phyloP scores from a whole-genome alignment of 83 land plant species.

The Picea abies region DNA sequence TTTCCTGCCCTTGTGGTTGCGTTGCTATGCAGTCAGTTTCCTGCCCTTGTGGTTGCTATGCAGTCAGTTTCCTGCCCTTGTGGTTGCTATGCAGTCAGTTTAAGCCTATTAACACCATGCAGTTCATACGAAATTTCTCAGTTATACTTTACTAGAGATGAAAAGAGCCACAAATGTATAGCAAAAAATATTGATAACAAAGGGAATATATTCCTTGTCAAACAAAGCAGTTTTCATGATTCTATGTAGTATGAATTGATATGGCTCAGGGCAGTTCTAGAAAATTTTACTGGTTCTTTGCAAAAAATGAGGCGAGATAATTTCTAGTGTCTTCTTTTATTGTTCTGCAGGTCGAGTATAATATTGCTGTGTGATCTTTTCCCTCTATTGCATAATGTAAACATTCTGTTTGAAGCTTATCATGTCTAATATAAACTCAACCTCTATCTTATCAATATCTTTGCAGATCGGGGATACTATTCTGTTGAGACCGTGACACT shows the following conservation, averaged over 20 bases:
- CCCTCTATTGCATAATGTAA: no score
- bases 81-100: no score
- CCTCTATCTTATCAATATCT: conserved; percentile 6
- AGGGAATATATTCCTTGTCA: neutral
- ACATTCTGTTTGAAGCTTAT: no score
- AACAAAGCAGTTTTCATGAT: neutral
- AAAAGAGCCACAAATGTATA: neutral
- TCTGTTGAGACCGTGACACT: conserved; percentile 91
- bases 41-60: neutral
- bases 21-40: neutral
- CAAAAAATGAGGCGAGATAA: neutral
- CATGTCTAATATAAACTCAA: no score
- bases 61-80: no score
- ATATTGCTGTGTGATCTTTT: no score
- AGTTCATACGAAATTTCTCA: neutral
- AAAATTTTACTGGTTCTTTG: neutral
- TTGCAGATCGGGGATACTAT: conserved; percentile 90
- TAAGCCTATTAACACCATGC: no score
- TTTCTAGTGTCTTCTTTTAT: neutral
- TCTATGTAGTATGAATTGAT: neutral
- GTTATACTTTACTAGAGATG: neutral
- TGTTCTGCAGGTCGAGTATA: neutral
- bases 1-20: neutral
- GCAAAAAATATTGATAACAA: neutral
- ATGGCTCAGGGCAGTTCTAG: neutral